Evolutionary conservation across 257 asterid genomes (phyloP).

Genomic region (Nicotiana noctiflora): DNA sequence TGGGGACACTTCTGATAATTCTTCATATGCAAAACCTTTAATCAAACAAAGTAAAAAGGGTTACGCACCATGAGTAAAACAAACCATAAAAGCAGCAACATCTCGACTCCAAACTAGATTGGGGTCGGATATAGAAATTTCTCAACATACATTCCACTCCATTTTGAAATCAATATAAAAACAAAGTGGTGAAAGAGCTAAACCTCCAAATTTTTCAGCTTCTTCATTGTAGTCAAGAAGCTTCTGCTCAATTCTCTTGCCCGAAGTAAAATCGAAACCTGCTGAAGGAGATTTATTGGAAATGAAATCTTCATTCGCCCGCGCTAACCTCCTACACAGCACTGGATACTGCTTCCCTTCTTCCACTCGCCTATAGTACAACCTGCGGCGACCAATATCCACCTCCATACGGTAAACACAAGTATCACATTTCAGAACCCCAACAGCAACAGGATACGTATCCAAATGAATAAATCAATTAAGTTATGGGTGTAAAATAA

Average conservation of each 20-base stretch:
- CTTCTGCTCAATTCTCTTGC: constrained; percentile 85
- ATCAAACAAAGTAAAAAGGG: not conserved
- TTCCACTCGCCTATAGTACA: constrained; percentile 82
- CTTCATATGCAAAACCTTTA: constrained; percentile 84
- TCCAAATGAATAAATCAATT: too few species aligned
- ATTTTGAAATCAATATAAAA: not conserved
- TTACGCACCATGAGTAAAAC: not conserved
- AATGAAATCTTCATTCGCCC: constrained; percentile 71
- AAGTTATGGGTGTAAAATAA: too few species aligned
- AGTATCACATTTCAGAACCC: constrained; percentile 12
- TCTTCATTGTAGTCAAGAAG: constrained; percentile 89
- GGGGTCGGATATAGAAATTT: not conserved
- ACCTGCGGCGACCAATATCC: constrained; percentile 43
- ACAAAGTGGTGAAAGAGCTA: not conserved
- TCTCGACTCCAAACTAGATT: not conserved
- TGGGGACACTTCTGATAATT: constrained; percentile 87
- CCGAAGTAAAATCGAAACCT: constrained; percentile 88
- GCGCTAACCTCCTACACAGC: constrained; percentile 80
- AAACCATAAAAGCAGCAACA: not conserved
- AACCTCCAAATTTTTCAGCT: constrained; percentile 91
- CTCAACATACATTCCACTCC: not conserved
- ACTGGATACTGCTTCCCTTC: constrained; percentile 91
- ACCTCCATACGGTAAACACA: constrained; percentile 10
- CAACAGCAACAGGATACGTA: not conserved
- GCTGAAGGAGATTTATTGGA: constrained; percentile 82